Evolutionary conservation across 2,329 filamentous ascomycete species (phyloP).

Genomic region (Diaporthe sp.): DNA sequence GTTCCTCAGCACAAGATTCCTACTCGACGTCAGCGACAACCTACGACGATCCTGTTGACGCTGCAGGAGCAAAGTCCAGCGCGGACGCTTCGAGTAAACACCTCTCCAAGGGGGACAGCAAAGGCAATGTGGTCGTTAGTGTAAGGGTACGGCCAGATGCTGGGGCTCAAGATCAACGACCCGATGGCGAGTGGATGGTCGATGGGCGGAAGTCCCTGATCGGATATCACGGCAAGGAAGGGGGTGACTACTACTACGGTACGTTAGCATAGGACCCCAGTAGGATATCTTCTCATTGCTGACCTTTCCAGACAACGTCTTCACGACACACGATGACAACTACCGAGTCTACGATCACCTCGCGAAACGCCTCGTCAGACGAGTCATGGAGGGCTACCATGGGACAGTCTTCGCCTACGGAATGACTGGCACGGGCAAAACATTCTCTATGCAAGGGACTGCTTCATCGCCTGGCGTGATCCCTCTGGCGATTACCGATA

Average conservation of each 20-base stretch:
- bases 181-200: conserved; percentile 91
- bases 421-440: conserved; percentile 99
- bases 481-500: conserved; percentile 96
- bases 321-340: conserved; percentile 94
- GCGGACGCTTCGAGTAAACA: conserved; percentile 57
- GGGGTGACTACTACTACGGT: conserved; percentile 94
- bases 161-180: conserved; percentile 70
- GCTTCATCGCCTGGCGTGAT: conserved; percentile 96
- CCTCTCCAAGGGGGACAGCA: conserved; percentile 75
- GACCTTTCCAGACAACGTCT: conserved; percentile 84
- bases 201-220: conserved; percentile 87
- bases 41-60: conserved; percentile 83
- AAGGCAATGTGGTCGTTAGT: conserved; percentile 96
- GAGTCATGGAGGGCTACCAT: conserved; percentile 99
- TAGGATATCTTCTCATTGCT: conserved; percentile 36
- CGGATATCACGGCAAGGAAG: conserved; percentile 88
- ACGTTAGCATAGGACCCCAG: conserved; percentile 50
- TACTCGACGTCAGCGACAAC: conserved; percentile 92
- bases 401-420: conserved; percentile 98
- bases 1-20: conserved; percentile 91
- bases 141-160: conserved; percentile 92
- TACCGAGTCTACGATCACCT: conserved; percentile 93
- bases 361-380: conserved; percentile 92
- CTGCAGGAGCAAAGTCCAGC: conserved; percentile 51
- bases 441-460: conserved; percentile 99